Evolutionary conservation across 345 rosid species (phyloP).

Genomic region (Toxicodendron radicans): DNA sequence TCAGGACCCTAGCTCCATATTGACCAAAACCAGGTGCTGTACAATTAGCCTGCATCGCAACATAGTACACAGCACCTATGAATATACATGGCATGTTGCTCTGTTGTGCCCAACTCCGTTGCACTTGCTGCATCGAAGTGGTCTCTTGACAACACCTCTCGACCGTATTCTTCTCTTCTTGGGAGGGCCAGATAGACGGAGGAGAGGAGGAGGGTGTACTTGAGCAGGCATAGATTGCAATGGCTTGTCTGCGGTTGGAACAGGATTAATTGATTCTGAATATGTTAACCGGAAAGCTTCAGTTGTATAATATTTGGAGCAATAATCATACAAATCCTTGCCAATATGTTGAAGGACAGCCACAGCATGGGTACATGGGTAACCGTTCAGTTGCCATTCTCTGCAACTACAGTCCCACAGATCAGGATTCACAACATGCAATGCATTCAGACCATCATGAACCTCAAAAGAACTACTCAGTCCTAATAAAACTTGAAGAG

Average conservation of each 20-base stretch:
- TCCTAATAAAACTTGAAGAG: slow-evolving; percentile 47
- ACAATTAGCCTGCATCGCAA: slow-evolving; percentile 10
- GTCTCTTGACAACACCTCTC: slow-evolving; percentile 36
- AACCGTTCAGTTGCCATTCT: slow-evolving; percentile 50
- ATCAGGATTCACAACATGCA: slow-evolving; percentile 47
- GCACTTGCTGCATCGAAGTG: slow-evolving; percentile 52
- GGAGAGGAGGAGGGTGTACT: slow-evolving; percentile 46
- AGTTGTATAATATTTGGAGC: slow-evolving; percentile 45
- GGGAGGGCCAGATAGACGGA: slow-evolving; percentile 31
- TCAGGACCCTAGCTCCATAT: background rate
- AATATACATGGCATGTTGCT: slow-evolving; percentile 39
- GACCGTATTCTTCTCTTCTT: slow-evolving; percentile 31
- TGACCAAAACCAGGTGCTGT: slow-evolving; percentile 7
- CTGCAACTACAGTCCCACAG: slow-evolving; percentile 50
- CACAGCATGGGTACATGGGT: slow-evolving; percentile 60
- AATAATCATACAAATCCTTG: slow-evolving; percentile 39
- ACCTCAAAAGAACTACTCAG: slow-evolving; percentile 56
- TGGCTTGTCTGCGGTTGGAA: slow-evolving; percentile 24
- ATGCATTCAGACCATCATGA: slow-evolving; percentile 35
- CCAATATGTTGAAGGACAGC: slow-evolving; percentile 46
- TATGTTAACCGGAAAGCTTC: slow-evolving; percentile 44
- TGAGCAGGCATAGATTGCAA: slow-evolving; percentile 10
- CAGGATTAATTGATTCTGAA: slow-evolving; percentile 44
- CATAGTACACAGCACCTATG: slow-evolving; percentile 15
- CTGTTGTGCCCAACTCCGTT: slow-evolving; percentile 54